Percentiles rank a stretch among this genome's conserved stretches.
These are phyloP conservation scores for Chlamydomonas schloesseri DNA, from an alignment of 139 green algal genomes.

Conservation along the genomic window DNA sequence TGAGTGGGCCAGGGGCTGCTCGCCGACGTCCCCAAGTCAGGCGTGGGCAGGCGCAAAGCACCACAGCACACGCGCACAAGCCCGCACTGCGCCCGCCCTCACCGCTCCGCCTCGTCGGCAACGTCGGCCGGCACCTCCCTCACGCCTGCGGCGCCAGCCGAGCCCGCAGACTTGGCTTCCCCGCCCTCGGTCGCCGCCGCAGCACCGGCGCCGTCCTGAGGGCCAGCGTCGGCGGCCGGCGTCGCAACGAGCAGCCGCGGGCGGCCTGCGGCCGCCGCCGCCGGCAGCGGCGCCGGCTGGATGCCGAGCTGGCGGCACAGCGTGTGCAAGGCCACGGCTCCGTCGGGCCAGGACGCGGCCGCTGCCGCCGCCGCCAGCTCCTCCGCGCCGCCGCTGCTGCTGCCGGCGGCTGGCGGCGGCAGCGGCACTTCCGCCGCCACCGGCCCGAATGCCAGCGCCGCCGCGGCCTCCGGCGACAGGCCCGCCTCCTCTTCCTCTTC, in stretches of 20 bases:
- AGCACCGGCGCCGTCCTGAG: no score
- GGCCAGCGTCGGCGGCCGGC: neutral
- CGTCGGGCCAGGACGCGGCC: neutral
- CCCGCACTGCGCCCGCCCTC: no score
- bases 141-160: neutral
- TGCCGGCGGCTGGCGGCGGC: neutral
- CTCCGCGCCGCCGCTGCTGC: neutral
- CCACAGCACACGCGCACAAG: no score
- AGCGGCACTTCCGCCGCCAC: neutral
- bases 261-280: neutral
- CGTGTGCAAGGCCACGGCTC: neutral
- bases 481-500: neutral
- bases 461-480: neutral
- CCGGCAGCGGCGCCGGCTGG: neutral
- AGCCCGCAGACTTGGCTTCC: neutral
- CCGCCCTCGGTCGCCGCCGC: neutral
- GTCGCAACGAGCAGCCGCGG: neutral
- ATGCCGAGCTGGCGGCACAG: slow-evolving; percentile 29
- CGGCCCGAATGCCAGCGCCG: neutral
- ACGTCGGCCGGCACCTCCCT: neutral
- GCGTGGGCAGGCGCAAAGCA: no score
- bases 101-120: neutral
- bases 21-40: no score
- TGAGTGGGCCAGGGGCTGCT: no score
- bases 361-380: neutral